Percentiles rank a stretch among this genome's conserved stretches.
Conservation (phyloP, 768 basidiomycete species). For the Leccinum rimulosum region DNA sequence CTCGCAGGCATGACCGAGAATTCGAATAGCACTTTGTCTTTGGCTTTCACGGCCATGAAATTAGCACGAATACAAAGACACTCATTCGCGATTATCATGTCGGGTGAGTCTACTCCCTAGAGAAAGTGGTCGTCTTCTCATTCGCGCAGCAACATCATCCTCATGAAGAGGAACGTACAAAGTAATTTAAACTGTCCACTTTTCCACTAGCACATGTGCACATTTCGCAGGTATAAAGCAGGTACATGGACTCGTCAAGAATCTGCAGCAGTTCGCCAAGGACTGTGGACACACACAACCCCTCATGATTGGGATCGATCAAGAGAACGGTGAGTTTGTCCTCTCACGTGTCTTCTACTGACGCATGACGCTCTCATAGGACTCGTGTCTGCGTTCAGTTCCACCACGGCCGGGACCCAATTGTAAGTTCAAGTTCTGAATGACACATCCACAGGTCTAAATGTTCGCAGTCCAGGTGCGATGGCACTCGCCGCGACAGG, state of each 20-base stretch:
- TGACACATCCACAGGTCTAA: not conserved
- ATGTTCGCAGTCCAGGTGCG: constrained; percentile 56
- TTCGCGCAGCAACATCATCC: constrained; percentile 49
- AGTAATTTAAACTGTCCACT: constrained; percentile 31
- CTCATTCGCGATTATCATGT: constrained; percentile 63
- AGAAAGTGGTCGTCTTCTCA: no score
- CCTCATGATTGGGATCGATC: constrained; percentile 68
- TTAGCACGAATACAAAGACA: constrained; percentile 48
- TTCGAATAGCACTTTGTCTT: constrained; percentile 63
- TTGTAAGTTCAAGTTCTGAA: constrained; percentile 50
- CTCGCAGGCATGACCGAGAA: not conserved
- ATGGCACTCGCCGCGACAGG: constrained; percentile 65
- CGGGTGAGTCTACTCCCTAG: constrained; percentile 35
- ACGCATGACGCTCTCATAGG: constrained; percentile 35
- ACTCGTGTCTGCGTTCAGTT: constrained; percentile 67
- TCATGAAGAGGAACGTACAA: constrained; percentile 66
- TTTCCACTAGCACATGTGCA: not conserved
- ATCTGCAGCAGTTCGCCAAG: constrained; percentile 54
- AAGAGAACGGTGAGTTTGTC: constrained; percentile 60
- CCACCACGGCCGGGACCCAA: constrained; percentile 56
- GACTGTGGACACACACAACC: constrained; percentile 54
- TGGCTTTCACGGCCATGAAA: constrained; percentile 61
- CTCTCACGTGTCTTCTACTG: not conserved
- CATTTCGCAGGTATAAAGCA: constrained; percentile 48
- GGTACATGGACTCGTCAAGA: constrained; percentile 43